Evolutionary conservation across 176 grass and related monocot genomes (phyloP).

Genomic region (Triticum aestivum): IWGSC_CS_RefSeq_v2.1 NC_057812.1:293302566-293303065

Average conservation of each 20-base stretch:
- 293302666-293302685: slow-evolving; percentile 73
- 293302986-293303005: background rate
- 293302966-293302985: background rate
- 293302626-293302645: background rate
- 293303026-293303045: background rate
- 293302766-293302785: slow-evolving; percentile 73
- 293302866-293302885: background rate
- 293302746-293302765: slow-evolving; percentile 58
- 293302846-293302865: background rate
- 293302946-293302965: background rate
- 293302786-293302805: slow-evolving; percentile 44
- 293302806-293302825: background rate
- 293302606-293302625: background rate
- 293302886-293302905: background rate
- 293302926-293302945: background rate
- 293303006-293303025: background rate
- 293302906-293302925: background rate
- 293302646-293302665: background rate
- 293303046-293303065: background rate
- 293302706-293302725: slow-evolving; percentile 67
- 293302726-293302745: slow-evolving; percentile 83
- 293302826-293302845: background rate
- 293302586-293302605: background rate
- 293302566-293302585: slow-evolving; percentile 48
- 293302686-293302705: slow-evolving; percentile 82